A percentile compares a stretch with the other conserved stretches of the same genome.
These are phyloP conservation scores for Pyrenophora tritici-repentis DNA, from an alignment of 2,329 filamentous ascomycete genomes.

Conservation along the genomic window DNA sequence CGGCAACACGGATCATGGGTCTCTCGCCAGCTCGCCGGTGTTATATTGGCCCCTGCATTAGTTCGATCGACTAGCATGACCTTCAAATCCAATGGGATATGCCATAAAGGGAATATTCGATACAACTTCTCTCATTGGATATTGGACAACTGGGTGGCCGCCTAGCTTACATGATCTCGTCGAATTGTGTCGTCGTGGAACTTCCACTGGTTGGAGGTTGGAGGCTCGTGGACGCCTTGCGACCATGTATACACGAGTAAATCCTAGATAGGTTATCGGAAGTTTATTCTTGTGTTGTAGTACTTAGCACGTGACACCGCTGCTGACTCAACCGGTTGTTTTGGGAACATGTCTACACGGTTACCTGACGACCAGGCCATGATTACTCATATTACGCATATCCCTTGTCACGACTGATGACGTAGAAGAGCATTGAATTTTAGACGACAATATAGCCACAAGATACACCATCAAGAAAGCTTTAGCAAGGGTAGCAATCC, in stretches of 20 bases:
- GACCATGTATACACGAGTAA: not conserved
- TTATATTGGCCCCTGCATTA: conserved; percentile 4
- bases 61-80: not conserved
- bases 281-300: not conserved
- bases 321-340: too few relatives aligned
- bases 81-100: not conserved
- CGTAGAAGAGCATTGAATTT: too few relatives aligned
- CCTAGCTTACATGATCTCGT: not conserved
- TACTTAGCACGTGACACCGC: too few relatives aligned
- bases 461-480: too few relatives aligned
- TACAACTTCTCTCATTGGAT: not conserved
- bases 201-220: too few relatives aligned
- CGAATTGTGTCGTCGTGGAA: not conserved
- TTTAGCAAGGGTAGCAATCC: too few relatives aligned
- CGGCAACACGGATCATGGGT: conserved; percentile 8
- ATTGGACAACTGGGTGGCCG: not conserved
- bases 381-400: too few relatives aligned
- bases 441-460: too few relatives aligned
- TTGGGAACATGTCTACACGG: not conserved
- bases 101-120: not conserved
- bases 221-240: not conserved
- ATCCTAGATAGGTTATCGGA: not conserved
- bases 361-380: too few relatives aligned
- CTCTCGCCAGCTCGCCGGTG: not conserved
- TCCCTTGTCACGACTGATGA: too few relatives aligned